These are phyloP conservation scores for Leccinum ochraceum DNA, from an alignment of 768 basidiomycete species.

Conservation along the genomic window DNA sequence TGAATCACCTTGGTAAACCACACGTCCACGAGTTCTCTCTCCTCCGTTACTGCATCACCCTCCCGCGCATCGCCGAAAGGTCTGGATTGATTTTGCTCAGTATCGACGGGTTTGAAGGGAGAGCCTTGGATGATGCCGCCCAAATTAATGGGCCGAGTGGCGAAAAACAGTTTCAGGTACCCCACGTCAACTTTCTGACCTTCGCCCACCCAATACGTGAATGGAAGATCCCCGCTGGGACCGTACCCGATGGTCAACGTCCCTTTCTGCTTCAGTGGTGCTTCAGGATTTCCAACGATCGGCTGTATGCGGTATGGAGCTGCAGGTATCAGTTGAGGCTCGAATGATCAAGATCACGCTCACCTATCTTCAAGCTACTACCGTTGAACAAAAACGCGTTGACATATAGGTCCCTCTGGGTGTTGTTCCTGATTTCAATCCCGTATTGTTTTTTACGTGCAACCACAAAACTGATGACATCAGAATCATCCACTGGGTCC, in stretches of 20 bases:
- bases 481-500: background rate
- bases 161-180: constrained; percentile 1
- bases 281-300: background rate
- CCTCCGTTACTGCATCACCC: background rate
- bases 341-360: background rate
- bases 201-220: constrained; percentile 2
- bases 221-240: background rate
- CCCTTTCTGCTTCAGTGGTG: constrained; percentile 7
- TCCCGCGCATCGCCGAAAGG: background rate
- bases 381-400: constrained; percentile 46
- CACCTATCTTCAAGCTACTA: constrained; percentile 38
- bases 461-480: constrained; percentile 20
- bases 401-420: constrained; percentile 35
- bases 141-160: constrained; percentile 3
- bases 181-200: background rate
- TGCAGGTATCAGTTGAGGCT: background rate
- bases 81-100: background rate
- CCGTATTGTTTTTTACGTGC: constrained; percentile 33
- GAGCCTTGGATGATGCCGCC: background rate
- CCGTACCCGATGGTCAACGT: constrained; percentile 44
- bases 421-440: constrained; percentile 38
- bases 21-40: constrained; percentile 7
- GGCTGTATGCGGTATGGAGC: constrained; percentile 12
- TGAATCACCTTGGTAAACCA: no score
- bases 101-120: background rate